Percentiles rank a stretch among this genome's conserved stretches.
Evolutionary conservation across 176 grass and related monocot species (phyloP).

Genomic region (Chrysopogon serrulatus): DNA sequence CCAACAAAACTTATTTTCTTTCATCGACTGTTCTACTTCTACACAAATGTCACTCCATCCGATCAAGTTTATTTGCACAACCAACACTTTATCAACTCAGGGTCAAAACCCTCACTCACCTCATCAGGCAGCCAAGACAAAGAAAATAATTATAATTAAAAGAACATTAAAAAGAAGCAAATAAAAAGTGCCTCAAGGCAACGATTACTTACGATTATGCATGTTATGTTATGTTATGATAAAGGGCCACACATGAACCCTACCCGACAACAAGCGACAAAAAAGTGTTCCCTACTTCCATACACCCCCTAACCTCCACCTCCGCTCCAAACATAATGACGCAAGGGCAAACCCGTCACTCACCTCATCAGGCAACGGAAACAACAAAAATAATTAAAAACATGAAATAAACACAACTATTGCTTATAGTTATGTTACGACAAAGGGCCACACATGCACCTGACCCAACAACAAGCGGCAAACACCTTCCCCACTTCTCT

Average conservation of each 20-base stretch:
- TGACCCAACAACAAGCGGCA: no score
- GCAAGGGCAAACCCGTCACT: background rate
- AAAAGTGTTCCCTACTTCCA: background rate
- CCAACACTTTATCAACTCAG: background rate
- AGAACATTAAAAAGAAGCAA: background rate
- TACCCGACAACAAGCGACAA: background rate
- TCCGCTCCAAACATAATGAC: background rate
- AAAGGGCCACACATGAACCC: background rate
- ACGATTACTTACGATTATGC: background rate
- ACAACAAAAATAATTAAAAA: background rate
- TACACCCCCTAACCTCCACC: no score
- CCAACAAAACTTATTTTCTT: no score
- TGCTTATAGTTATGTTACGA: no score
- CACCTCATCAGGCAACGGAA: background rate
- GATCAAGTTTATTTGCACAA: background rate
- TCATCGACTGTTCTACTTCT: background rate
- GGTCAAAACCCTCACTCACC: background rate
- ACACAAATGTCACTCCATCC: background rate
- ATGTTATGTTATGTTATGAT: background rate
- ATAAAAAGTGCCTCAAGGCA: background rate
- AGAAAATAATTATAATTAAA: background rate
- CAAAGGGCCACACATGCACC: no score
- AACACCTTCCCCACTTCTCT: no score
- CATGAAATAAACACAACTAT: background rate
- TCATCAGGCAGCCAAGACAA: background rate